Evolutionary conservation across 768 basidiomycete genomes (phyloP).

Genomic region (Kwoniella europaea): DNA sequence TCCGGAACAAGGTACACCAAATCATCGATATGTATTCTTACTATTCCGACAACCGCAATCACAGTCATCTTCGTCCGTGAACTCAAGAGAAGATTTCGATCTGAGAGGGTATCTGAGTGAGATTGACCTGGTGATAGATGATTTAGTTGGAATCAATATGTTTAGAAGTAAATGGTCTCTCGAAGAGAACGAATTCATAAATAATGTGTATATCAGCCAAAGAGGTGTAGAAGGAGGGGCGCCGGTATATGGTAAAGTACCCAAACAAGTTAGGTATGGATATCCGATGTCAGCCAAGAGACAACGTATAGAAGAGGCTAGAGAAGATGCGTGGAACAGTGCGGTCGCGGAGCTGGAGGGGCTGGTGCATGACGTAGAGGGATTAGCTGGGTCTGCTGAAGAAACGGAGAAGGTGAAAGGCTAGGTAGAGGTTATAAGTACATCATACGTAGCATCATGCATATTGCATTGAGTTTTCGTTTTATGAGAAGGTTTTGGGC

Average conservation of each 20-base stretch:
- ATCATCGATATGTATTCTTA: slow-evolving; percentile 68
- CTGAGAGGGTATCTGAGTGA: slow-evolving; percentile 17
- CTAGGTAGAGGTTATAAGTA: neutral
- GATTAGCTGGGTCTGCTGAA: neutral
- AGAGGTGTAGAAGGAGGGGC: slow-evolving; percentile 23
- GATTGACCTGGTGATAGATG: neutral
- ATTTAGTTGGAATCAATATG: slow-evolving; percentile 25
- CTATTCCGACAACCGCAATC: slow-evolving; percentile 23
- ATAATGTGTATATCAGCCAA: slow-evolving; percentile 13
- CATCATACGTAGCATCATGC: neutral
- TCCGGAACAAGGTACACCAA: slow-evolving; percentile 83
- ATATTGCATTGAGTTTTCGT: neutral
- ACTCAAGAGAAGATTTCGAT: slow-evolving; percentile 16
- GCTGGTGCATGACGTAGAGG: slow-evolving; percentile 15
- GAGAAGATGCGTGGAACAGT: slow-evolving; percentile 25
- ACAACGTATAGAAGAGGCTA: slow-evolving; percentile 19
- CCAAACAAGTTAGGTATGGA: slow-evolving; percentile 41
- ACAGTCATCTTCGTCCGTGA: neutral
- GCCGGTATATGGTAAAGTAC: slow-evolving; percentile 41
- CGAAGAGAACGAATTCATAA: slow-evolving; percentile 25
- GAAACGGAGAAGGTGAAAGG: neutral
- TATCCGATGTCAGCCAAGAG: slow-evolving; percentile 32
- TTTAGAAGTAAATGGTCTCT: slow-evolving; percentile 23
- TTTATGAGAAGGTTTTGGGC: too few species aligned
- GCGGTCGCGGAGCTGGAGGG: slow-evolving; percentile 20